Conservation (phyloP, 768 basidiomycete species). For the Lactarius hengduanensis region DNA sequence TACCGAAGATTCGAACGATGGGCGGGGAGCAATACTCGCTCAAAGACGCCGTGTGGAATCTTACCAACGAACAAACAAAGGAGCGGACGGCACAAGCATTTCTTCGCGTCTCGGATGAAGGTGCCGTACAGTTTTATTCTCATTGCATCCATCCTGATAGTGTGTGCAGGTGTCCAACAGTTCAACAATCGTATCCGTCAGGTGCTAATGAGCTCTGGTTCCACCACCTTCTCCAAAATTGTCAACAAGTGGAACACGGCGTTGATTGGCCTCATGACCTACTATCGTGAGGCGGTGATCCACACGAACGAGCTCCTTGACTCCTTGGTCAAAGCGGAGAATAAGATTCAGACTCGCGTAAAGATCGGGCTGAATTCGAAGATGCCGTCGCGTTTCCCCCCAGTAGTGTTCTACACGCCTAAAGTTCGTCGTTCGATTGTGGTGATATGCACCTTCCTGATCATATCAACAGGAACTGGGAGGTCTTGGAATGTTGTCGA, state of each 20-base stretch:
- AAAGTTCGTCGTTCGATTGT: constrained; percentile 49
- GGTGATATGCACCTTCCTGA: constrained; percentile 13
- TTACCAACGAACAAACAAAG: constrained; percentile 96
- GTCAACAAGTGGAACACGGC: constrained; percentile 98
- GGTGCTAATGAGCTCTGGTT: constrained; percentile 97
- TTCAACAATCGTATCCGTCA: constrained; percentile 98
- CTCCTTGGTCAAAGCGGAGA: constrained; percentile 96
- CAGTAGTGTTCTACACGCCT: constrained; percentile 93
- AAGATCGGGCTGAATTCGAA: constrained; percentile 99
- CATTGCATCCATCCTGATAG: constrained; percentile 11
- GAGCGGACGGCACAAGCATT: constrained; percentile 98
- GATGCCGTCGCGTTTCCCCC: constrained; percentile 99
- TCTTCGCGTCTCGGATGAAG: constrained; percentile 95
- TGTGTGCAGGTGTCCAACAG: constrained; percentile 71
- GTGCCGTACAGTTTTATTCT: constrained; percentile 37
- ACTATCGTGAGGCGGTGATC: constrained; percentile 96
- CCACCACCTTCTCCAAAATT: constrained; percentile 98
- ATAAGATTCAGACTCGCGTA: constrained; percentile 99
- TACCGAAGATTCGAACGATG: constrained; percentile 94
- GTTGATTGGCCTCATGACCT: constrained; percentile 94
- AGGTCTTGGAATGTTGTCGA: constrained; percentile 97
- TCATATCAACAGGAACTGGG: constrained; percentile 69
- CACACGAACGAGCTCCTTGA: constrained; percentile 97
- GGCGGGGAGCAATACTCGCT: constrained; percentile 96
- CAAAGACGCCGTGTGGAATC: constrained; percentile 95